Evolutionary conservation across 306 rosid species (phyloP), one percentile per base, ranked within the genome.

Genomic region (Purshia tridentata): DNA sequence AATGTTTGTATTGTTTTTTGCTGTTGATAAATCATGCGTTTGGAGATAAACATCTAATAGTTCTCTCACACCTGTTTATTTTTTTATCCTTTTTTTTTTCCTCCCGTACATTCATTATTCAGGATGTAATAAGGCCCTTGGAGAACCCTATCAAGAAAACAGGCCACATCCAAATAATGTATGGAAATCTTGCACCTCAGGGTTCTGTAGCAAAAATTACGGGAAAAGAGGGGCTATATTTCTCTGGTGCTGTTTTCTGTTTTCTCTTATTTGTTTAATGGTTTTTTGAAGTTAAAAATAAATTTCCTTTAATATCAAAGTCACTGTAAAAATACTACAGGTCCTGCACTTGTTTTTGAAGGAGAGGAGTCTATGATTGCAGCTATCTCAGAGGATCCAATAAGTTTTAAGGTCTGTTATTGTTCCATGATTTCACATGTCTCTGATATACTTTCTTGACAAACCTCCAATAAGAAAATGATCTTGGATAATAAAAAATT

Each of bases 171-270:
- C 97, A 94, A 74, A 87, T 89, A 84, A 76, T 94, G 73, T 91
- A 89, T 60, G 98, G 98, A 58, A 93, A 93, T 80, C 80, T 93
- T 67, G 97, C 97, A 70, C 96, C 97, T 8, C 68, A 88, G 74
- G 97, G 98, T 58, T 93, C 97, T 75, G 98, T 93, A 2, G 98
- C 98, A 75, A 94, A 91, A 81, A 94, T 94, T 76, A 94, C 98
- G 22, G 98, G 98, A 77, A 94, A 94, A 81, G 98, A 94, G 76
- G 98, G 98, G 75, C 84, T 94, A 29, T 94, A 86, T 82, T 94
- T 94, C 86, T 89, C 96, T 57, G 98, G 98, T 91, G 74, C 77
- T 72, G 69, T 72, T 85, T 65, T 64, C 63, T 57, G 46, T 52
- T 20, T 55, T 56, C 35, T 29, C 35, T 29, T 45, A 44, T 65